Conservation (phyloP, 2,329 filamentous ascomycete species). For the Monosporascus sp. region DNA sequence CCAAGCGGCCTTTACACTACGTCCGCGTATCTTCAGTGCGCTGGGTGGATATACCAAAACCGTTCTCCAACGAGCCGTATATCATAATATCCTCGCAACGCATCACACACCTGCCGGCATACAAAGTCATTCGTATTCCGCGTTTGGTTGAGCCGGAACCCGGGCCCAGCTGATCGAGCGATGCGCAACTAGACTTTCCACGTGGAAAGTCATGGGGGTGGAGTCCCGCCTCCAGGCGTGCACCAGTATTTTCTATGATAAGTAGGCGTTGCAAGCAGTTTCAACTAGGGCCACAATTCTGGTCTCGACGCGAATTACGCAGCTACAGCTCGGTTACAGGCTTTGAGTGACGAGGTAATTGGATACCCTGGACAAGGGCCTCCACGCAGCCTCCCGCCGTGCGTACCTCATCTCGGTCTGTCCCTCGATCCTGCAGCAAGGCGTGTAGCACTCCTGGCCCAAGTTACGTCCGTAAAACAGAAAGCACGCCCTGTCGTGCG, state of each 20-base stretch:
- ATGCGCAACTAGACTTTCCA: slow-evolving; percentile 5
- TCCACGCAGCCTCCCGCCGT: slow-evolving; percentile 24
- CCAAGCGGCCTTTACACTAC: too few species aligned
- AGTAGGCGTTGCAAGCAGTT: not conserved
- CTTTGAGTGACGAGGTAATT: slow-evolving; percentile 6
- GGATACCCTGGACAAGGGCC: slow-evolving; percentile 14
- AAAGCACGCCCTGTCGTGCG: slow-evolving; percentile 15
- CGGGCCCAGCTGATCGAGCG: not conserved
- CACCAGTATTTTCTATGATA: too few species aligned
- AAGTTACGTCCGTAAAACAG: slow-evolving; percentile 26
- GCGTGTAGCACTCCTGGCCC: slow-evolving; percentile 20
- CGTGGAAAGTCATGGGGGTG: not conserved
- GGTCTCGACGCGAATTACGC: not conserved
- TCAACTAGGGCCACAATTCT: not conserved
- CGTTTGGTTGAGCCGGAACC: not conserved
- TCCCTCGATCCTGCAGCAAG: slow-evolving; percentile 29
- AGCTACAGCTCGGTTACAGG: slow-evolving; percentile 2
- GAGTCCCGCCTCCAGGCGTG: not conserved
- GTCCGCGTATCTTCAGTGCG: too few species aligned
- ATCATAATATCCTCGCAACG: too few species aligned
- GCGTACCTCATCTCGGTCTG: slow-evolving; percentile 29
- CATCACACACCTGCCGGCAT: not conserved
- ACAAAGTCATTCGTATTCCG: not conserved
- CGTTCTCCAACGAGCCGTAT: too few species aligned
- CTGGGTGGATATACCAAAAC: too few species aligned